Evolutionary conservation across 2,329 filamentous ascomycete genomes (phyloP), one percentile per base, ranked within the genome.

Genomic region (Cladosporium oxysporum): DNA sequence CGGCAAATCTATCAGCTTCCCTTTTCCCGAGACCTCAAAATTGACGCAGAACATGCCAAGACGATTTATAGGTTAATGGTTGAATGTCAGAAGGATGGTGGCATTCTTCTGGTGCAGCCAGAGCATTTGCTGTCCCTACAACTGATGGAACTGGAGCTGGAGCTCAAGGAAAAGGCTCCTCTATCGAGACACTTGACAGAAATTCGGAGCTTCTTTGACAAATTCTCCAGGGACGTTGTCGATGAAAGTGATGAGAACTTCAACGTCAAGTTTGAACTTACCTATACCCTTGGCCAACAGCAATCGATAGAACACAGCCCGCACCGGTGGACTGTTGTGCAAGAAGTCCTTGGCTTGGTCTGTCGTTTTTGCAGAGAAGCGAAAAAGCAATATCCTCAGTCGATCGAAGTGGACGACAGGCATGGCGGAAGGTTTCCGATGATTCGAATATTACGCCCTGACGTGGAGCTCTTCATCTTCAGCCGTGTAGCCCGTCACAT

Each of bases 41-140:
- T n/a, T n/a, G n/a, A n/a, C n/a, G n/a, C n/a, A n/a, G n/a, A n/a
- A n/a, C n/a, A n/a, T n/a, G n/a, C n/a, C n/a, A n/a, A n/a, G n/a
- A n/a, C n/a, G n/a, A n/a, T n/a, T n/a, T n/a, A n/a, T n/a, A n/a
- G n/a, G n/a, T n/a, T n/a, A n/a, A n/a, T n/a, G n/a, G n/a, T n/a
- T n/a, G n/a, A n/a, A 83, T 81, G 62, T 69, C 64, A 84, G 12
- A 69, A 73, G 1, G 74, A 83, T 0, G 77, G 77, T 0, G 88
- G 88, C 0, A 75, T 91, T 0, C 80, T 91, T 28, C 75, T 91
- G 0, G 81, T 83, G 0, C 80, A 88, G 1, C 89, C 88, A 0
- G 88, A 90, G 63, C 86, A 91, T 67, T 78, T 88, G 0, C 76
- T 91, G 6, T 91, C 88, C 0, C 89, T 89, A 74, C 85, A 84